These are phyloP conservation scores for Peniophora sp. DNA, from an alignment of 1,284 basidiomycete genomes.

Conservation along the genomic window DNA sequence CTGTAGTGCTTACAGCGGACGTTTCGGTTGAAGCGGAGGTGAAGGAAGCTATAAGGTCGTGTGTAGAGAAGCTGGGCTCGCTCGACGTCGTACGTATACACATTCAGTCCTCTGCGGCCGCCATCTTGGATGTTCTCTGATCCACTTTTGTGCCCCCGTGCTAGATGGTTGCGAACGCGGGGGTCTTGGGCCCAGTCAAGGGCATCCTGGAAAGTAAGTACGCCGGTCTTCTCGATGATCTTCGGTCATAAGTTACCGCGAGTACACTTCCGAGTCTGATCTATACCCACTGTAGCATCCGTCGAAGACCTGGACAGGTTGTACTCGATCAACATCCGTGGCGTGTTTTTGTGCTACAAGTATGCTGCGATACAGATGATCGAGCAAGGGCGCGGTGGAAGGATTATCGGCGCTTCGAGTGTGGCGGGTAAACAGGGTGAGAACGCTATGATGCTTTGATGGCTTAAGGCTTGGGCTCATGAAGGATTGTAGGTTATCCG, in stretches of 20 bases:
- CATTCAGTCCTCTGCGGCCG: neutral
- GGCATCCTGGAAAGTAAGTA: neutral
- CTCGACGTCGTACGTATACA: slow-evolving; percentile 17
- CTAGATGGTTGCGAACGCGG: slow-evolving; percentile 23
- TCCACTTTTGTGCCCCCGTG: neutral
- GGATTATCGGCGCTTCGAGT: slow-evolving; percentile 20
- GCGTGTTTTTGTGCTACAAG: slow-evolving; percentile 23
- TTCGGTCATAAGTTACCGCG: too few species aligned
- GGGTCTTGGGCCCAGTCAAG: slow-evolving; percentile 6
- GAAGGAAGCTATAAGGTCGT: slow-evolving; percentile 12
- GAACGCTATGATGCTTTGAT: neutral
- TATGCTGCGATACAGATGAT: slow-evolving; percentile 22
- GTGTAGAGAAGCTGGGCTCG: slow-evolving; percentile 17
- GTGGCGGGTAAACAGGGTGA: slow-evolving; percentile 14
- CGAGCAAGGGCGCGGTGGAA: slow-evolving; percentile 22
- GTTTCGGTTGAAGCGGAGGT: slow-evolving; percentile 14
- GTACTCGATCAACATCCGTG: slow-evolving; percentile 18
- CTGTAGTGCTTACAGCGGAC: slow-evolving; percentile 12
- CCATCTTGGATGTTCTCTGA: neutral
- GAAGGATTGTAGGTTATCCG: neutral
- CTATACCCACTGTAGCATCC: slow-evolving; percentile 6
- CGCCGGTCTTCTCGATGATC: too few species aligned
- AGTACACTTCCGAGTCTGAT: neutral
- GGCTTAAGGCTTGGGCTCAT: neutral
- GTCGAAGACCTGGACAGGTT: slow-evolving; percentile 16